Base-by-base conservation (phyloP, 345 rosid genomes). In the Ceriops tagal region DNA sequence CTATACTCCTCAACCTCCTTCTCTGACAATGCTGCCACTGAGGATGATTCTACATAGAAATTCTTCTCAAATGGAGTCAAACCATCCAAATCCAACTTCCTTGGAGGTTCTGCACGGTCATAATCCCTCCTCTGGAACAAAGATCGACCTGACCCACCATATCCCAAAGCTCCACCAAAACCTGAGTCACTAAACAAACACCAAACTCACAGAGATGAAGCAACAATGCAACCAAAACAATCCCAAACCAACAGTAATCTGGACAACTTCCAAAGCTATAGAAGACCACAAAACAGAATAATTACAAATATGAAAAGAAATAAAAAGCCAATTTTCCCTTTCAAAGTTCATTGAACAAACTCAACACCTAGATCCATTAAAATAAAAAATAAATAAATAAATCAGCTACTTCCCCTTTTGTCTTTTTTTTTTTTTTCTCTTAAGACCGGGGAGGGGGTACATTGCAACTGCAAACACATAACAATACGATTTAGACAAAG, bases 31-130 rank as follows among this genome's bases (percentile, higher is more conserved):
- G 91, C 90, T 0, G 92, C 98, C 67, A 92, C 95, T 26, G 86
- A 70, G 0, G 89, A 85, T 1, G 98, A 92, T 62, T 96, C 99
- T 0, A 85, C 83, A 75, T 90, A 92, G 77, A 96, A 96, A 64
- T 96, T 92, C 88, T 96, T 96, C 83, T 92, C 93, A 26, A 92
- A 96, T 51, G 96, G 89, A 79, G 88, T 84, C 82, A 96, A 79
- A 21, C 97, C 99, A 89, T 90, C 99, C 78, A 96, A 87, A 83
- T 92, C 95, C 18, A 82, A 81, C 80, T 85, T 92, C 85, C 77
- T 72, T 2, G 93, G 89, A 1, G 90, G 80, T 32, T 83, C 89
- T 35, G 62, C 67, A 53, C 79, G 83, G 61, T 73, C 87, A 21
- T 61, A 53, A 58, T 92, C 98, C 77, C 68, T 86, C 82, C 82